Base-by-base conservation (phyloP, 2,329 filamentous ascomycete genomes). In the Fusarium cyanostomum region DNA sequence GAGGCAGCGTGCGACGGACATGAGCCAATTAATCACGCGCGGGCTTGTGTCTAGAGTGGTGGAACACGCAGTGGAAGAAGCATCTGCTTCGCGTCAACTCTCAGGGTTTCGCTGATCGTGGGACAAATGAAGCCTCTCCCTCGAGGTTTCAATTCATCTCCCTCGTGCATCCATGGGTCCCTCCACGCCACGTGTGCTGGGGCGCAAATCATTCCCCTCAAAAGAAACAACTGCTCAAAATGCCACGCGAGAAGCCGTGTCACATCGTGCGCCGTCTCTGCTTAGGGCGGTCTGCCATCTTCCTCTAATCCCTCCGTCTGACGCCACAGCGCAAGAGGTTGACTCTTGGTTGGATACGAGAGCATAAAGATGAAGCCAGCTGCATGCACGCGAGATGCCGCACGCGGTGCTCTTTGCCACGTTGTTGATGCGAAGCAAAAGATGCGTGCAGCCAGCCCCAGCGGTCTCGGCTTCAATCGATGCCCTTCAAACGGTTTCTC, bases 231-330 rank as follows among this genome's bases (percentile, higher is more conserved):
- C 49, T 39, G 44, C 33, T 58, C 31, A 18, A 21, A 13, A 45
- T 62, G 57, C 62, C 62, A 64, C 52, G 62, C 62, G 62, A 50
- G 57, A 59, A 50, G 34, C 49, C 27, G 51, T 64, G 61, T 62
- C 39, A 65, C 52, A 38, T 52, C 41, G 34, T 16, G 35, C 27
- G 43, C 30, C 18, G 30, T 45, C 42, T 45, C 6, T 21, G 21
- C 6, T 53, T 24, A 39, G 33, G 37, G 26, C 45, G 55, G 56
- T 39, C 33, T 45, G 30, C 31, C 34, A 43, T 16, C 26, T 42
- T 46, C 7, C 18, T 12, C 16, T 38, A 24, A 27, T n/a, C 43
- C 38, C 27, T 35, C 12, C 15, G 18, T n/a, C 28, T 28, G 11
- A 34, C 37, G n/a, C 18, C 16, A 33, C 28, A 30, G 33, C 30